Percentiles rank a stretch among this genome's conserved stretches.
These are phyloP conservation scores for Colletotrichum eleusines DNA, from an alignment of 2,329 filamentous ascomycete genomes.

Conservation along the genomic window DNA sequence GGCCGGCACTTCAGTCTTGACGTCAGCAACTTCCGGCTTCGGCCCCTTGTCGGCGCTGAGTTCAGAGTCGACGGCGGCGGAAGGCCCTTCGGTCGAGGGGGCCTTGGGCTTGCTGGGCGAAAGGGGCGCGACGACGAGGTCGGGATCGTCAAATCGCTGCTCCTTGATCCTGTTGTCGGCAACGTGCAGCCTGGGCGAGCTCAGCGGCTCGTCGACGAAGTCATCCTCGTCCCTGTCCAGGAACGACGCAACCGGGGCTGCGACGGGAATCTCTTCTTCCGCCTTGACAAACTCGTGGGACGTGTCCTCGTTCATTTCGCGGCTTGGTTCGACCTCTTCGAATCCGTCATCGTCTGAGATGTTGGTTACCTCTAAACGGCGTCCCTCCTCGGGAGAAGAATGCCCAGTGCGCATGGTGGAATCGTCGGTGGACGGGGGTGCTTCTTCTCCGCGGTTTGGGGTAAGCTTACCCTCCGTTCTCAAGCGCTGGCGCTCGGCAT, in stretches of 20 bases:
- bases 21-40: slow-evolving; percentile 30
- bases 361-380: slow-evolving; percentile 83
- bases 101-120: slow-evolving; percentile 61
- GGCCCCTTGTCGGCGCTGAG: slow-evolving; percentile 25
- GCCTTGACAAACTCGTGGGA: slow-evolving; percentile 77
- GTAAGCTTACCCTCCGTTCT: slow-evolving; percentile 80
- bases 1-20: slow-evolving; percentile 19
- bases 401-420: slow-evolving; percentile 69
- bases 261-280: slow-evolving; percentile 62
- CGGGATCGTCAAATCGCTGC: slow-evolving; percentile 65
- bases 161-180: slow-evolving; percentile 68
- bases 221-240: slow-evolving; percentile 73
- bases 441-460: slow-evolving; percentile 52
- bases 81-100: slow-evolving; percentile 38
- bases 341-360: slow-evolving; percentile 91
- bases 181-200: slow-evolving; percentile 73
- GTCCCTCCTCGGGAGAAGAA: slow-evolving; percentile 68
- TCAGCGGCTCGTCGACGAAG: slow-evolving; percentile 83
- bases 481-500: slow-evolving; percentile 83
- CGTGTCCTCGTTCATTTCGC: slow-evolving; percentile 79
- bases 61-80: slow-evolving; percentile 40
- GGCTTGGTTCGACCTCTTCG: slow-evolving; percentile 82
- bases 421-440: slow-evolving; percentile 68
- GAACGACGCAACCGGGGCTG: slow-evolving; percentile 46
- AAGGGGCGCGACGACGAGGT: slow-evolving; percentile 68